A percentile compares a stretch with the other conserved stretches of the same genome.
Evolutionary conservation across 179 eudicot genomes (phyloP).

Genomic region (Beta macrorhiza): DNA sequence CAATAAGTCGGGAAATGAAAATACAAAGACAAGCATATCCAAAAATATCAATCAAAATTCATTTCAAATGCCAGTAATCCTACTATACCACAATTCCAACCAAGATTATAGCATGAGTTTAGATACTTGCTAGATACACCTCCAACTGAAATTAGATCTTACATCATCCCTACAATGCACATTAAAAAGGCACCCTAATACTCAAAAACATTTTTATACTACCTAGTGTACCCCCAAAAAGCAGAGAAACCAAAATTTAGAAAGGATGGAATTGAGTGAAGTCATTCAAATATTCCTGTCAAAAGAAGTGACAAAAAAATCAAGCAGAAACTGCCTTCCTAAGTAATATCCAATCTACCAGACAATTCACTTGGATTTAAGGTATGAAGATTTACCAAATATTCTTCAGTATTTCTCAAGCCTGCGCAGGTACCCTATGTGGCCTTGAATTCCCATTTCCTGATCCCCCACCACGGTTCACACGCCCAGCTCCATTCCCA

Average conservation of each 20-base stretch:
- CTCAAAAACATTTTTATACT: slow-evolving; percentile 12
- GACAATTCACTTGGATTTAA: slow-evolving; percentile 13
- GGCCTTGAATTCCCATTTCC: slow-evolving; percentile 34
- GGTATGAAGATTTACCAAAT: slow-evolving; percentile 11
- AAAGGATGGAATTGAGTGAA: slow-evolving; percentile 1
- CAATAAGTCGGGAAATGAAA: neutral
- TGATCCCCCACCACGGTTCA: slow-evolving; percentile 52
- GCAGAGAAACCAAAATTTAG: slow-evolving; percentile 6
- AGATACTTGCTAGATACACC: slow-evolving; percentile 7
- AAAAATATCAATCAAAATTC: neutral
- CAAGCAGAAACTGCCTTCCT: slow-evolving; percentile 17
- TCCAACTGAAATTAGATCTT: slow-evolving; percentile 18
- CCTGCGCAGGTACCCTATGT: slow-evolving; percentile 51
- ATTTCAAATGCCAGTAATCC: neutral
- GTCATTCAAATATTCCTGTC: slow-evolving; percentile 9
- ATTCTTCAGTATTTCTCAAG: slow-evolving; percentile 34
- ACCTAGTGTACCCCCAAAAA: slow-evolving; percentile 14
- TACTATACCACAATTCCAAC: slow-evolving; percentile 14
- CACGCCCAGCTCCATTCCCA: slow-evolving; percentile 38
- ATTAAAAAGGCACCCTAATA: neutral
- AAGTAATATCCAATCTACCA: slow-evolving; percentile 18
- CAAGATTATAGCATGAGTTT: neutral
- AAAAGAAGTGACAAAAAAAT: slow-evolving; percentile 22
- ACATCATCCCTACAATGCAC: slow-evolving; percentile 23
- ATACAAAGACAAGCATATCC: neutral